These are phyloP conservation scores for Trichoderma oligosporum DNA, from an alignment of 2,329 filamentous ascomycete species.

Conservation along the genomic window DNA sequence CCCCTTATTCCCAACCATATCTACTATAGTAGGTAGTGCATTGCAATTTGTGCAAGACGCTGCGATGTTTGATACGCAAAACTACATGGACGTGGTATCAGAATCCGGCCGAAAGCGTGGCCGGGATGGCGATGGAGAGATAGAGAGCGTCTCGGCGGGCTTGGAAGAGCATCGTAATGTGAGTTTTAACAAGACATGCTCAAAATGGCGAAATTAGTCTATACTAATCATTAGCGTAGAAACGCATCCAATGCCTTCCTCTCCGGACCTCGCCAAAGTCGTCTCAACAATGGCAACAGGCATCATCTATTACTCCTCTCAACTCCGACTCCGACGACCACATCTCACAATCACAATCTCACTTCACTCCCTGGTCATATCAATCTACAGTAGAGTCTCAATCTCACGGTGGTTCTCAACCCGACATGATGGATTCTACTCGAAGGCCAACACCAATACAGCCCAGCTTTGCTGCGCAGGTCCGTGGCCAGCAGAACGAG, in stretches of 20 bases:
- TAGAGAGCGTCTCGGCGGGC: slow-evolving; percentile 37
- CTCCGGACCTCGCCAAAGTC: slow-evolving; percentile 44
- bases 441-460: slow-evolving; percentile 60
- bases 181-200: slow-evolving; percentile 25
- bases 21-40: too few relatives aligned
- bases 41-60: neutral
- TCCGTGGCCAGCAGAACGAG: slow-evolving; percentile 50
- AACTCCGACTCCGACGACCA: slow-evolving; percentile 41
- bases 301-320: slow-evolving; percentile 38
- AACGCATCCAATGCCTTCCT: slow-evolving; percentile 53
- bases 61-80: slow-evolving; percentile 38
- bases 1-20: too few relatives aligned
- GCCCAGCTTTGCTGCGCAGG: slow-evolving; percentile 53
- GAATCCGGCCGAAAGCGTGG: slow-evolving; percentile 43
- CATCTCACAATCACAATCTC: slow-evolving; percentile 28
- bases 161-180: slow-evolving; percentile 52
- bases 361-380: slow-evolving; percentile 35
- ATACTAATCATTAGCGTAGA: slow-evolving; percentile 37
- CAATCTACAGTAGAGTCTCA: slow-evolving; percentile 23
- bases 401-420: slow-evolving; percentile 38
- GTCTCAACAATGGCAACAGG: slow-evolving; percentile 30
- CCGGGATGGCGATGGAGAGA: slow-evolving; percentile 45
- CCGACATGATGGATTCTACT: slow-evolving; percentile 49
- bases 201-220: neutral
- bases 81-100: slow-evolving; percentile 31